Base-by-base conservation (phyloP, 1,284 basidiomycete genomes). In the Schizophyllum amplum region DNA sequence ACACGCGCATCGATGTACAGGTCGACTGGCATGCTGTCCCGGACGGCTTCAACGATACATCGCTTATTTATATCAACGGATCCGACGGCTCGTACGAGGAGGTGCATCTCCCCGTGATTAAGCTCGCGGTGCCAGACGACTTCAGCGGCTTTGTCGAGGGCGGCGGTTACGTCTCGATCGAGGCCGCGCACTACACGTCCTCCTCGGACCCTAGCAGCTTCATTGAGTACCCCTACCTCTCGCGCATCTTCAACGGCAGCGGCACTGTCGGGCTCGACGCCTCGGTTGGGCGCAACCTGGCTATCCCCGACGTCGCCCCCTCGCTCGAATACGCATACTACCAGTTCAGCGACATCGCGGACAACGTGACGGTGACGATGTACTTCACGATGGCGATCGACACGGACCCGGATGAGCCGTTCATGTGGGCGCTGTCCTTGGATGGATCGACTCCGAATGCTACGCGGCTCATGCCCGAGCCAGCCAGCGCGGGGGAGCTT, bases 241-340 rank as follows among this genome's bases (percentile, higher is more conserved):
- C 83, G 4, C 68, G 75, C 24, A 84, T 82, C 4, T 64, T 82
- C 3, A 83, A 83, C 47, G 86, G 76, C 21, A 72, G 23, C 23
- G 57, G 57, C 11, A 53, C 57, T 1, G 47, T 58, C 24, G 57
- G 57, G 7, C 56, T 88, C 47, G 82, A 80, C 1, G 80, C 83
- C 2, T 76, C 79, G n/a, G 68, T 71, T 15, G 20, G 48, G 5
- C 24, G 21, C 26, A 67, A 71, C 21, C 80, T 80, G 63, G 86
- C 83, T 66, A 74, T 76, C 15, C 75, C 76, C 15, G 85, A 84
- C 13, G 63, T 72, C 7, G 86, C 86, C 1, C 86, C 86, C 2
- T 76, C 75, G 24, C 64, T 87, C 79, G 78, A 81, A 68, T 87
- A 87, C 67, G 83, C 86, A 66, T 87, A 87, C 67, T 82, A 81